These are phyloP conservation scores for Candida coleopterorum DNA, from an alignment of 805 yeast genomes.

Conservation along the genomic window DNA sequence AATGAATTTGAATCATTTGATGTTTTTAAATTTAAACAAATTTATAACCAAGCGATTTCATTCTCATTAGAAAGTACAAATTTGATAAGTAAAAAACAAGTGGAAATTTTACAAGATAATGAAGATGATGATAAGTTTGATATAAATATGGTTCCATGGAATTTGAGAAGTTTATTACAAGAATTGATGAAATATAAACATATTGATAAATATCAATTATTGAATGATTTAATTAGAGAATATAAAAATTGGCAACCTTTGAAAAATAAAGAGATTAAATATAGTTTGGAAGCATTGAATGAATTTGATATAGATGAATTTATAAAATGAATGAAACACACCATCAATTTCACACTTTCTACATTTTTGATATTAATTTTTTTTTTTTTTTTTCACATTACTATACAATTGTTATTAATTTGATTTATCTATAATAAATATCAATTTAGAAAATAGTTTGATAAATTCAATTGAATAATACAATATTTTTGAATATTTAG, in stretches of 20 bases:
- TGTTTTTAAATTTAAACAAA: conserved; percentile 17
- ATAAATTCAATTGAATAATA: too few relatives aligned
- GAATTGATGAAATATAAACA: conserved; percentile 30
- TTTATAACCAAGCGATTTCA: conserved; percentile 26
- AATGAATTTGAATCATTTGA: conserved; percentile 9
- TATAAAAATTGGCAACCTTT: conserved; percentile 27
- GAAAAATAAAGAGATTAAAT: conserved; percentile 31
- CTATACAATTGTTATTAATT: too few relatives aligned
- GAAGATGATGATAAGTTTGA: neutral
- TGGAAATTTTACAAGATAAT: neutral
- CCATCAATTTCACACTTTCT: too few relatives aligned
- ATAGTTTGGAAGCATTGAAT: conserved; percentile 29
- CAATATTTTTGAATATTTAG: too few relatives aligned
- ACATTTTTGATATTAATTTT: too few relatives aligned
- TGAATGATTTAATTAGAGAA: conserved; percentile 20
- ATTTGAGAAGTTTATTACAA: conserved; percentile 31
- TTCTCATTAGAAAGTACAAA: conserved; percentile 36
- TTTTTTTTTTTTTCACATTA: too few relatives aligned
- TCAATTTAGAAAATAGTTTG: too few relatives aligned
- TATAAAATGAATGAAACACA: too few relatives aligned
- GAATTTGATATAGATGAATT: conserved; percentile 28
- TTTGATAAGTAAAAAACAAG: conserved; percentile 15
- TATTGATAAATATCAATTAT: conserved; percentile 19
- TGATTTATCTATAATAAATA: too few relatives aligned
- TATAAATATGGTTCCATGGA: conserved; percentile 31